phyloP scores from a whole-genome alignment of 2,329 filamentous ascomycete genomes.

The Daldinia eschscholtzii region DNA sequence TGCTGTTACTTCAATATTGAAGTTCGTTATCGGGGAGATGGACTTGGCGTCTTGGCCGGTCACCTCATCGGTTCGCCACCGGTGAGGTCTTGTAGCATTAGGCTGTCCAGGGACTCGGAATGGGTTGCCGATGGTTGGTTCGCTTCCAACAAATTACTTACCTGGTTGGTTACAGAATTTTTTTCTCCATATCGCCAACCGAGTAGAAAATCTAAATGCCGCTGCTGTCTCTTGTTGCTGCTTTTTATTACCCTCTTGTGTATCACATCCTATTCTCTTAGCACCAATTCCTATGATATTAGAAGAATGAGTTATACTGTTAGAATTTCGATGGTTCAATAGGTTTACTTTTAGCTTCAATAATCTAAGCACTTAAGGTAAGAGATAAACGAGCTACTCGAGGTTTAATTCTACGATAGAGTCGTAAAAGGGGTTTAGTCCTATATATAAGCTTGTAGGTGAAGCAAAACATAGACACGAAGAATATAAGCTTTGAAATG shows the following conservation, averaged over 20 bases:
- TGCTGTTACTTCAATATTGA: neutral
- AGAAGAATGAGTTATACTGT: too few species aligned
- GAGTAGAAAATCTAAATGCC: neutral
- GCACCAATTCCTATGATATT: neutral
- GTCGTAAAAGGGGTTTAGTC: neutral
- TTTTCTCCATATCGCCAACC: neutral
- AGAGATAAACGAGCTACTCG: too few species aligned
- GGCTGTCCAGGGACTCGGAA: neutral
- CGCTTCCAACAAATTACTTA: neutral
- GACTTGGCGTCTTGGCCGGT: neutral
- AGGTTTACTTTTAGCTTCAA: too few species aligned
- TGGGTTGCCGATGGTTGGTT: neutral
- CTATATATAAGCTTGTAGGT: neutral
- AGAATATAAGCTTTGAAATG: neutral
- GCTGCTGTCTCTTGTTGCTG: neutral
- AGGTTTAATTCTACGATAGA: too few species aligned
- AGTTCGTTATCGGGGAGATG: neutral
- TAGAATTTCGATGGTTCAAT: too few species aligned
- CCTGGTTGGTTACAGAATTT: neutral
- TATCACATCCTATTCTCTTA: neutral
- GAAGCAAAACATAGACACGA: neutral
- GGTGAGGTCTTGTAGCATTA: neutral
- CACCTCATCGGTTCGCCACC: conserved; percentile 6
- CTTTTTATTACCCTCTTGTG: neutral
- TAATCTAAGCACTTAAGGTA: too few species aligned